A percentile compares a stretch with the other conserved stretches of the same genome.
Conservation (phyloP, 352 stramenopile species). For the Phytopythium mirpurense region DNA sequence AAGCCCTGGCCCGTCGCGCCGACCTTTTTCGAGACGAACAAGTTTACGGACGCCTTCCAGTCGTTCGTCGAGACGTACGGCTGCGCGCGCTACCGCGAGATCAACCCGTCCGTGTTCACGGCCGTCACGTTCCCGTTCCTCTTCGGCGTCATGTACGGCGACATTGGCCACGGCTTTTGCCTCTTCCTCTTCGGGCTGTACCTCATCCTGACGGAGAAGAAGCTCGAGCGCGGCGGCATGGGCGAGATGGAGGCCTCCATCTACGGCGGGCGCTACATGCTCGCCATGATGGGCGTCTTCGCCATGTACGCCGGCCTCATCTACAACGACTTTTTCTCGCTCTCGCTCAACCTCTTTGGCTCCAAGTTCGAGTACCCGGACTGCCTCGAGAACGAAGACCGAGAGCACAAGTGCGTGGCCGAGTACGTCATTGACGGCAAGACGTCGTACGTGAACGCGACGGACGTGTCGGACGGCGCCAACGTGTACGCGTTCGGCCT, state of each 20-base stretch:
- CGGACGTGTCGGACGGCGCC: constrained; percentile 60
- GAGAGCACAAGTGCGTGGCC: constrained; percentile 56
- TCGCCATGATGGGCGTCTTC: constrained; percentile 98
- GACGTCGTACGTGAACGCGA: constrained; percentile 67
- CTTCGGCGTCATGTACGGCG: constrained; percentile 99
- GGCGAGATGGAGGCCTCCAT: constrained; percentile 91
- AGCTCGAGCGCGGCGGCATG: constrained; percentile 70
- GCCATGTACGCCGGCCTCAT: constrained; percentile 97
- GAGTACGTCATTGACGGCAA: constrained; percentile 74
- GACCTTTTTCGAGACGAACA: constrained; percentile 99
- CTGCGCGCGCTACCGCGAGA: constrained; percentile 97
- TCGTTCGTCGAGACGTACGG: constrained; percentile 99
- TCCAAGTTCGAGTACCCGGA: constrained; percentile 91
- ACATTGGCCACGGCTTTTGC: constrained; percentile 97
- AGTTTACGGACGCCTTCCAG: constrained; percentile 98
- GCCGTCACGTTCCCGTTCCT: constrained; percentile 99
- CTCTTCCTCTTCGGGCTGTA: constrained; percentile 93
- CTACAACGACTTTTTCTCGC: constrained; percentile 99
- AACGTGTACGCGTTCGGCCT: constrained; percentile 97
- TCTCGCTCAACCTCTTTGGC: constrained; percentile 96
- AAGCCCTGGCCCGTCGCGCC: constrained; percentile 95
- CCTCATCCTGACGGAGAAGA: constrained; percentile 93
- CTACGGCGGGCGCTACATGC: constrained; percentile 96
- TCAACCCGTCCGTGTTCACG: constrained; percentile 98
- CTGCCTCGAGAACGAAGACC: constrained; percentile 52